Evolutionary conservation across 805 yeast species (phyloP), one percentile per base, ranked within the genome.

Genomic region (Zygoascus flipseniorum): DNA sequence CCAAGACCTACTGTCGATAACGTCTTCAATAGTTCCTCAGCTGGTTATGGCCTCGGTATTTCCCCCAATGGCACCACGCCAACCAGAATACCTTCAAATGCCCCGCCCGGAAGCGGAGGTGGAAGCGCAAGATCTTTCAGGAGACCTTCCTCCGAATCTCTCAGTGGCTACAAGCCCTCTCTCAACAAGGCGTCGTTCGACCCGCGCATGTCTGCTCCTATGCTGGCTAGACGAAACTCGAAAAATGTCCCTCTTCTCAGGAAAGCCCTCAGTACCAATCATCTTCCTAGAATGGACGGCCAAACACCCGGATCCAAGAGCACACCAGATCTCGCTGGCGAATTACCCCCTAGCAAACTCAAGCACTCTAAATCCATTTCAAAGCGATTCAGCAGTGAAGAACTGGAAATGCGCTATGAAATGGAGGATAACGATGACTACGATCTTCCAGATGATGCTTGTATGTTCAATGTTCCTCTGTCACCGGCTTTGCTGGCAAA

Each of bases 391-490:
- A 51, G 55, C 23, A 47, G 52, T 14, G 58, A 57, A 35, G 69
- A 68, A 56, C 63, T 70, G 26, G 71, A 69, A 54, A 39, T 50
- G 42, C 66, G 64, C 13, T 64, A 57, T 52, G 73, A 69, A 6
- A 53, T 54, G n/a, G 67, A 65, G 32, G 67, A 67, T 42, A 65
- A 68, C 16, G 76, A 71, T 47, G 80, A 78, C 16, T 84, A 80
- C 58, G 80, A 78, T 54, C 77, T 79, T 54, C 67, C 80, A 43
- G 81, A 81, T 1, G 79, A 75, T 44, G 67, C 75, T 20, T 72
- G 76, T 20, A 77, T 83, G 54, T 83, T 72, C 67, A 83, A 84
- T 59, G 85, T 84, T 18, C 89, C 89, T 2, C 67, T 80, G 51
- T 75, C 85, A 0, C 82, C 80, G 48, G 76, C 85, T 0, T 66